Base-by-base conservation (phyloP, 2,329 filamentous ascomycete species). In the Aphanocladium album region DNA sequence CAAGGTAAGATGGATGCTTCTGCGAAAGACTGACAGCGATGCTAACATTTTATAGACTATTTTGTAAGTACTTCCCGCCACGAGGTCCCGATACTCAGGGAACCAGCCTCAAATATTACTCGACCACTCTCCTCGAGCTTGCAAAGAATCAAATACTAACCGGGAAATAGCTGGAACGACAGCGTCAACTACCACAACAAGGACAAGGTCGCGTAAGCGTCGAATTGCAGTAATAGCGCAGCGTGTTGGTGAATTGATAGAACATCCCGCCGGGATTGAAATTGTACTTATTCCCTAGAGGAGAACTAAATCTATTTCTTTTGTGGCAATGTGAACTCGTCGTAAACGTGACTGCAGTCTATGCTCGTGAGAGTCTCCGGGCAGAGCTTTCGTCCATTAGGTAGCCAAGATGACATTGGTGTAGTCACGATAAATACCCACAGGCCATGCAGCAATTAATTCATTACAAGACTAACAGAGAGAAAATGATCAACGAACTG, bases 121-220 rank as follows among this genome's bases (percentile, higher is more conserved):
- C 9, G 30, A 30, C 30, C 30, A 30, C 5, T 5, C 30, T 30
- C 5, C 30, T 5, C 30, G 9, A 30, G 9, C 30, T 30, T 14
- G 3, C 2, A 39, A 21, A 1, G 1, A 19, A 39, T 25, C 25
- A 27, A 27, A 54, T 64, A 46, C 69, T 71, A 65, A 69, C 64
- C 12, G n/a, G 46, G 21, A 14, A 65, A 66, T 70, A 91, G 89
- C 89, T 99, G 95, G 95, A 98, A 98, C 80, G 82, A 88, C 67
- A 84, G 82, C 62, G 92, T 97, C 82, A 98, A 98, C 87, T 93
- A 96, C 83, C 92, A 98, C 87, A 92, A 96, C 83, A 89, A 89
- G 81, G 89, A 96, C 81, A 91, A 90, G 84, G 72, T 74, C 63
- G 70, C 73, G 62, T 83, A 80, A 78, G 67, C 62, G 35, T 50